These are phyloP conservation scores for Fraxinus albicans DNA, from an alignment of 305 asterid species.

Conservation along the genomic window DNA sequence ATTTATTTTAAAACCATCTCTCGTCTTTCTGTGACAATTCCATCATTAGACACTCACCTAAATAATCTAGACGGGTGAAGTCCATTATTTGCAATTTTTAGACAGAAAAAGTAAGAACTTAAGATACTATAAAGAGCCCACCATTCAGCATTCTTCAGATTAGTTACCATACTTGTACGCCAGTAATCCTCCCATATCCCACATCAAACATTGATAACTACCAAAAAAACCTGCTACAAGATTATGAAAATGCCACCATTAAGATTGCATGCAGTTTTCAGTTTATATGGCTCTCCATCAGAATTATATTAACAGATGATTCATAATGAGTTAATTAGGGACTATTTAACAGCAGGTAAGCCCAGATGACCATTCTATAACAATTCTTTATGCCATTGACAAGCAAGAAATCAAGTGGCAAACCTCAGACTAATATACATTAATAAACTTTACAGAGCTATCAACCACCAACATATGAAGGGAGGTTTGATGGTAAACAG, in stretches of 20 bases:
- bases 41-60: neutral
- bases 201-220: neutral
- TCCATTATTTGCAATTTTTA: neutral
- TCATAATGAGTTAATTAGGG: neutral
- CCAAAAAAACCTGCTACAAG: neutral
- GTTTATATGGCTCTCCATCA: neutral
- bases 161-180: neutral
- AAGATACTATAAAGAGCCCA: neutral
- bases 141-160: neutral
- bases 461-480: slow-evolving; percentile 2
- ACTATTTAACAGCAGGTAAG: neutral
- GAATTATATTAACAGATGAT: neutral
- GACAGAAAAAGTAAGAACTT: neutral
- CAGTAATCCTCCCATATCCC: neutral
- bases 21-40: neutral
- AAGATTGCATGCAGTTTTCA: neutral
- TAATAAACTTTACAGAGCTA: neutral
- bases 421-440: neutral
- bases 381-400: neutral
- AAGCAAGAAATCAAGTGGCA: slow-evolving; percentile 6
- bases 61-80: neutral
- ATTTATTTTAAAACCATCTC: neutral
- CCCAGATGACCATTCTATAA: neutral
- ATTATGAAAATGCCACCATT: neutral
- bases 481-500: neutral